These are phyloP conservation scores for Leptographium flavum DNA, from an alignment of 2,329 filamentous ascomycete genomes.

Conservation along the genomic window DNA sequence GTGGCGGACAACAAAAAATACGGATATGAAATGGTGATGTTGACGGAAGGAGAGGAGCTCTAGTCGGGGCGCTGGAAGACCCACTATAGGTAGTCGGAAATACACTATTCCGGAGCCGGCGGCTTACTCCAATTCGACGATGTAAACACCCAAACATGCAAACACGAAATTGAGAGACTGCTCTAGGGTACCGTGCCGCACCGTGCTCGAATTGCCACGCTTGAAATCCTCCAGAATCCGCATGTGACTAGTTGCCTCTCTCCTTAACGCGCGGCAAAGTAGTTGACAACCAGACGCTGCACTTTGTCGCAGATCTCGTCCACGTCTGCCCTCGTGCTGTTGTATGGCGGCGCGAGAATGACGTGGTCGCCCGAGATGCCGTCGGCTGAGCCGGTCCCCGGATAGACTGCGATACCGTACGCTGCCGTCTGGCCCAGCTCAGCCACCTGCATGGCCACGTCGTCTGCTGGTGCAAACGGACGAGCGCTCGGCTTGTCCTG, in stretches of 20 bases:
- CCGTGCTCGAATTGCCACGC: too few relatives aligned
- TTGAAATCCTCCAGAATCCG: too few relatives aligned
- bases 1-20: too few relatives aligned
- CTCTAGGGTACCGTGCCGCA: too few relatives aligned
- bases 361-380: conserved; percentile 53
- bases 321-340: conserved; percentile 41
- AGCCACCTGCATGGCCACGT: conserved; percentile 20
- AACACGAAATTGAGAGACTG: too few relatives aligned
- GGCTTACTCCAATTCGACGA: too few relatives aligned
- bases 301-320: conserved; percentile 38
- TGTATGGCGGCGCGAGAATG: conserved; percentile 56
- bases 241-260: too few relatives aligned
- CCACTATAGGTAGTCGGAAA: conserved; percentile 7
- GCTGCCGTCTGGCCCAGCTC: conserved; percentile 17
- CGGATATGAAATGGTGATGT: too few relatives aligned
- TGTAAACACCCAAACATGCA: too few relatives aligned
- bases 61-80: not conserved
- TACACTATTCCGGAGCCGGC: conserved; percentile 3
- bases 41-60: not conserved
- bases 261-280: conserved; percentile 19
- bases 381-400: conserved; percentile 45
- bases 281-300: conserved; percentile 35
- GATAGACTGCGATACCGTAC: conserved; percentile 39
- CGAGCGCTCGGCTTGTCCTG: conserved; percentile 17
- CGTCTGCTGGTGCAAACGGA: conserved; percentile 19